Percentiles rank a stretch among this genome's conserved stretches.
These are phyloP conservation scores for Dianthus caryophyllus DNA, from an alignment of 148 eudicot genomes.

Conservation along the genomic window DNA sequence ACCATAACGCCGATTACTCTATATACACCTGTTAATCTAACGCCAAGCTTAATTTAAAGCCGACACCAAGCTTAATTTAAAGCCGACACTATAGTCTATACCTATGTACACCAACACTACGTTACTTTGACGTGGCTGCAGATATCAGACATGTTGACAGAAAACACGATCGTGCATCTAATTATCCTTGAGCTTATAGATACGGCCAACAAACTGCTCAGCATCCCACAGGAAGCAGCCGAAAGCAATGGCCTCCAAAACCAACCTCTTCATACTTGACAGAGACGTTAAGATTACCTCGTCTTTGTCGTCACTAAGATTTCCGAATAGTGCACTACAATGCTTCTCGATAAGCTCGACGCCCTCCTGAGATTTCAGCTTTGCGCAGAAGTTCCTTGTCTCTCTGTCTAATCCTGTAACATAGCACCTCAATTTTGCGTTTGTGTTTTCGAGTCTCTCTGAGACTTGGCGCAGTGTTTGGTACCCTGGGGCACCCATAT, in stretches of 20 bases:
- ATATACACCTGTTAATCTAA: background rate
- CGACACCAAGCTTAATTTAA: background rate
- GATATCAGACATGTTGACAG: background rate
- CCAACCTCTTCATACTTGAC: slow-evolving; percentile 69
- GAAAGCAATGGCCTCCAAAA: slow-evolving; percentile 79
- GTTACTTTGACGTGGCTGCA: background rate
- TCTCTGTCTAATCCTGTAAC: slow-evolving; percentile 50
- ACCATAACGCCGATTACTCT: background rate
- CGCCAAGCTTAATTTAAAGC: background rate
- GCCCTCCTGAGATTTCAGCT: slow-evolving; percentile 56
- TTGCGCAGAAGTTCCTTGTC: slow-evolving; percentile 46
- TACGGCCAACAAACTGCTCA: slow-evolving; percentile 47
- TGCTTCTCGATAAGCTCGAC: slow-evolving; percentile 52
- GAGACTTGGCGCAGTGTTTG: slow-evolving; percentile 35
- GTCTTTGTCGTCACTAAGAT: slow-evolving; percentile 22
- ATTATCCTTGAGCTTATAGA: slow-evolving; percentile 52
- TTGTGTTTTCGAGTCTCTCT: slow-evolving; percentile 23
- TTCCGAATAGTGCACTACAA: slow-evolving; percentile 57
- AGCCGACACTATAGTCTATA: slow-evolving; percentile 8
- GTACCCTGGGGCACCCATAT: slow-evolving; percentile 22
- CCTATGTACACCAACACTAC: slow-evolving; percentile 15
- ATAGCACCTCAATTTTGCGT: slow-evolving; percentile 44
- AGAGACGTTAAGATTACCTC: slow-evolving; percentile 61
- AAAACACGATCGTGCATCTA: background rate
- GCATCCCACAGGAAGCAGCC: slow-evolving; percentile 90